A percentile compares a stretch with the other conserved stretches of the same genome.
These are phyloP conservation scores for Penicillium daleae DNA, from an alignment of 495 filamentous ascomycete genomes.

Conservation along the genomic window DNA sequence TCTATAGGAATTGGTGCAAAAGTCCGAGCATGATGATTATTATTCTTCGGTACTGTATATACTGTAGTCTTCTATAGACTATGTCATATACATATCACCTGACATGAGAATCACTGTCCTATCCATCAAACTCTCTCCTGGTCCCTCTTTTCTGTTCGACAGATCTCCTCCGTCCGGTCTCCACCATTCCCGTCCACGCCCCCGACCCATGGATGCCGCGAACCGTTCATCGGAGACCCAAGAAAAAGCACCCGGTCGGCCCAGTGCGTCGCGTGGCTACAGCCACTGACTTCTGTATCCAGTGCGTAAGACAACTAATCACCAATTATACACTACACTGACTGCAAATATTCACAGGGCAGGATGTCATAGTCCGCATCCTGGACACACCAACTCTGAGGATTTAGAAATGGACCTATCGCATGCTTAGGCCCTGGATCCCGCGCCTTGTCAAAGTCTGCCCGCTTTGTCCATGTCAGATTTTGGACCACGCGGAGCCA, in stretches of 20 bases:
- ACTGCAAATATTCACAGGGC: background rate
- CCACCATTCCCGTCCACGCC: too few relatives aligned
- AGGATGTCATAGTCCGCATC: background rate
- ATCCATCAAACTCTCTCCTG: background rate
- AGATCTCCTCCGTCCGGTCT: too few relatives aligned
- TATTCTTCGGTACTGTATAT: too few relatives aligned
- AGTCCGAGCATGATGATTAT: too few relatives aligned
- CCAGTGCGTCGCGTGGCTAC: conserved; percentile 5
- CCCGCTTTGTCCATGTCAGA: background rate
- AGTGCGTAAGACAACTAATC: background rate
- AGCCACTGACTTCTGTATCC: background rate
- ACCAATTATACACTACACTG: background rate
- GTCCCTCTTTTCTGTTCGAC: background rate
- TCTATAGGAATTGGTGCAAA: background rate
- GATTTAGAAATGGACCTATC: background rate
- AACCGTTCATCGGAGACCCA: conserved; percentile 9
- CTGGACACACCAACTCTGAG: background rate
- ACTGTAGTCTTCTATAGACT: too few relatives aligned
- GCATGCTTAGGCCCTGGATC: conserved; percentile 1
- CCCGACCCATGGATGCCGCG: conserved; percentile 8
- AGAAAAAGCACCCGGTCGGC: background rate
- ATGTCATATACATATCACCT: background rate
- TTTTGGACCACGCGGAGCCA: background rate
- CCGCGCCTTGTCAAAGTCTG: background rate
- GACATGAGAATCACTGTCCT: background rate